A percentile compares a stretch with the other conserved stretches of the same genome.
phyloP scores from a whole-genome alignment of 1,139 yeast species.

The Geotrichum citri-aurantii region DNA sequence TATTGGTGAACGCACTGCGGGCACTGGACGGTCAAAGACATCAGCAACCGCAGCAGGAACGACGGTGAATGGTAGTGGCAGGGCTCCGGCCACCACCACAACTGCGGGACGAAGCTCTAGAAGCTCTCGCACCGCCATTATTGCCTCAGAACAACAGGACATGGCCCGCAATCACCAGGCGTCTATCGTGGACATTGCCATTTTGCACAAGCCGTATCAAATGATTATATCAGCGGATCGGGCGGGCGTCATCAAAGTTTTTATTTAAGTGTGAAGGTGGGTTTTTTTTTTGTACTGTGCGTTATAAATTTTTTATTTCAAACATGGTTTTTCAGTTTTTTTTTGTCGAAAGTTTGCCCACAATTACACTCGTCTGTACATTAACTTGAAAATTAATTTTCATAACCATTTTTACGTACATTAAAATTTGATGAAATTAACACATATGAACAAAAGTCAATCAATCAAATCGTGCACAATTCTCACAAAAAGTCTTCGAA shows the following conservation, averaged over 20 bases:
- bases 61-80: not conserved
- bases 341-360: too few relatives aligned
- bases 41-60: not conserved
- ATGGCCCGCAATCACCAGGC: slow-evolving; percentile 45
- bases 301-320: too few relatives aligned
- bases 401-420: too few relatives aligned
- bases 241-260: slow-evolving; percentile 55
- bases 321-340: not conserved
- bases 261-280: slow-evolving; percentile 35
- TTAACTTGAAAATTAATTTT: too few relatives aligned
- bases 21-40: not conserved
- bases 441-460: too few relatives aligned
- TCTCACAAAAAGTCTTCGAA: too few relatives aligned
- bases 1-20: slow-evolving; percentile 13
- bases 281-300: not conserved
- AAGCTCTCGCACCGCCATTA: slow-evolving; percentile 32
- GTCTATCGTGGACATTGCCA: slow-evolving; percentile 45
- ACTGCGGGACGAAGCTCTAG: slow-evolving; percentile 25
- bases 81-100: too few relatives aligned
- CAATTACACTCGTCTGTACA: too few relatives aligned
- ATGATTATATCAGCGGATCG: slow-evolving; percentile 62
- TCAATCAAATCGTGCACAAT: too few relatives aligned
- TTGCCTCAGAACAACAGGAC: slow-evolving; percentile 38
- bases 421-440: too few relatives aligned
- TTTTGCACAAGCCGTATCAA: slow-evolving; percentile 48